Evolutionary conservation across 305 asterid genomes (phyloP).

Genomic region (Ajuga reptans): DNA sequence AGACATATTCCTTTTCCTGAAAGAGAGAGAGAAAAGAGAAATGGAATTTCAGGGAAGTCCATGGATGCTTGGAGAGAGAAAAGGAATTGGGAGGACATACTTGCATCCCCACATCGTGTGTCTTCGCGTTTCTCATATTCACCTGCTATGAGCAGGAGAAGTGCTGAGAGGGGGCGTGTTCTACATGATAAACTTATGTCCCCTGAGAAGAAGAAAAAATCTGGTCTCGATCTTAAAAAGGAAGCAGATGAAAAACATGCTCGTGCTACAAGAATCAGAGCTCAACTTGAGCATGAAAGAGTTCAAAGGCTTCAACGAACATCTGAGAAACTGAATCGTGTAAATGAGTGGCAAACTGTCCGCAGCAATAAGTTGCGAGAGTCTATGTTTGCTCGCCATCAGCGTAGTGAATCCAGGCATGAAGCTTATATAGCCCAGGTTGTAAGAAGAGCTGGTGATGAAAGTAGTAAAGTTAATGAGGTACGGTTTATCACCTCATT

Average conservation of each 20-base stretch:
- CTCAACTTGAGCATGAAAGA: conserved; percentile 91
- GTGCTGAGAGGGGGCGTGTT: conserved; percentile 75
- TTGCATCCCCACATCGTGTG: conserved; percentile 67
- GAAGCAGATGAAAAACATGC: conserved; percentile 99
- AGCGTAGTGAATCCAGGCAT: conserved; percentile 83
- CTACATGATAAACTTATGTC: conserved; percentile 97
- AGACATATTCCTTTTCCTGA: conserved; percentile 42
- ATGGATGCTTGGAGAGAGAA: conserved; percentile 99
- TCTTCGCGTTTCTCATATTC: conserved; percentile 92
- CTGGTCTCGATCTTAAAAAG: conserved; percentile 77
- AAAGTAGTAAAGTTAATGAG: conserved; percentile 95
- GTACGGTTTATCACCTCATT: conserved; percentile 94
- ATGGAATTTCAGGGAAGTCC: conserved; percentile 51
- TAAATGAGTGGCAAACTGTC: conserved; percentile 86
- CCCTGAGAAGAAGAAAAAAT: conserved; percentile 92
- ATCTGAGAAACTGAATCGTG: conserved; percentile 88
- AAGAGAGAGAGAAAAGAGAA: conserved; percentile 70
- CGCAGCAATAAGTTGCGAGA: conserved; percentile 87
- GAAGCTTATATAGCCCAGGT: conserved; percentile 93
- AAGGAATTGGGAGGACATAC: conserved; percentile 96
- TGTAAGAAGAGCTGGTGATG: conserved; percentile 97
- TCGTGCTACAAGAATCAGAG: conserved; percentile 90
- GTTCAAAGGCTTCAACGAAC: conserved; percentile 91
- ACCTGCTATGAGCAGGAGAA: conserved; percentile 79
- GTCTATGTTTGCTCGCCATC: conserved; percentile 91